phyloP scores from a whole-genome alignment of 345 rosid genomes.

The Hibiscus mutabilis region DNA sequence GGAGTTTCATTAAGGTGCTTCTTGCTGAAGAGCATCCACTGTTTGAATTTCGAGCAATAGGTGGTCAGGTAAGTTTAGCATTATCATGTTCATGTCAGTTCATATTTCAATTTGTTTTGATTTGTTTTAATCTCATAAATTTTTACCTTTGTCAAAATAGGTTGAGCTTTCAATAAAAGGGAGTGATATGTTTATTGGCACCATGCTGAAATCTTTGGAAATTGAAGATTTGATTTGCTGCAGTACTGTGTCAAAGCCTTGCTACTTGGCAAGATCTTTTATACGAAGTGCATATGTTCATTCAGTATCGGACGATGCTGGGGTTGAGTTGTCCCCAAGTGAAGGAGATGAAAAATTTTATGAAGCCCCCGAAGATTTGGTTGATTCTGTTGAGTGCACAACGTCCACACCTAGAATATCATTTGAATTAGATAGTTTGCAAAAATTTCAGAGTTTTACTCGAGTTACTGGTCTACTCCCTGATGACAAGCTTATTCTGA shows the following conservation, averaged over 20 bases:
- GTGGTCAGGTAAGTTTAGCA: conserved; percentile 70
- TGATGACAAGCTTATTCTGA: conserved; percentile 26
- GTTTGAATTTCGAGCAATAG: conserved; percentile 84
- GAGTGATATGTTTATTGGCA: conserved; percentile 80
- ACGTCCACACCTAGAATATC: conserved; percentile 16
- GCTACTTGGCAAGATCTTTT: conserved; percentile 89
- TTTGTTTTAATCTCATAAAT: conserved; percentile 16
- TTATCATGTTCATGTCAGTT: conserved; percentile 4
- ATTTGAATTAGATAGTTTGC: conserved; percentile 23
- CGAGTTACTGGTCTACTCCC: conserved; percentile 77
- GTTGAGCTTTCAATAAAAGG: conserved; percentile 78
- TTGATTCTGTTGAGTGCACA: conserved; percentile 42
- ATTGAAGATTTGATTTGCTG: conserved; percentile 82
- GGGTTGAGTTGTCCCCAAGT: conserved; percentile 36
- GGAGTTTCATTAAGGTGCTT: conserved; percentile 59
- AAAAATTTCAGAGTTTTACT: conserved; percentile 48
- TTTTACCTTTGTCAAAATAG: conserved; percentile 34
- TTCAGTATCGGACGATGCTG: conserved; percentile 35
- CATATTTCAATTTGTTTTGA: conserved; percentile 17
- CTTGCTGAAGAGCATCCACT: conserved; percentile 66
- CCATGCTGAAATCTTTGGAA: conserved; percentile 83
- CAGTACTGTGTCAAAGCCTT: conserved; percentile 36
- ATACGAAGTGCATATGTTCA: conserved; percentile 40
- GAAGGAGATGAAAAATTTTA: conserved; percentile 89
- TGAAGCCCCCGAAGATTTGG: conserved; percentile 86